A percentile compares a stretch with the other conserved stretches of the same genome.
Conservation (phyloP, 148 eudicot species). For the Vaccinium myrtillus region DNA sequence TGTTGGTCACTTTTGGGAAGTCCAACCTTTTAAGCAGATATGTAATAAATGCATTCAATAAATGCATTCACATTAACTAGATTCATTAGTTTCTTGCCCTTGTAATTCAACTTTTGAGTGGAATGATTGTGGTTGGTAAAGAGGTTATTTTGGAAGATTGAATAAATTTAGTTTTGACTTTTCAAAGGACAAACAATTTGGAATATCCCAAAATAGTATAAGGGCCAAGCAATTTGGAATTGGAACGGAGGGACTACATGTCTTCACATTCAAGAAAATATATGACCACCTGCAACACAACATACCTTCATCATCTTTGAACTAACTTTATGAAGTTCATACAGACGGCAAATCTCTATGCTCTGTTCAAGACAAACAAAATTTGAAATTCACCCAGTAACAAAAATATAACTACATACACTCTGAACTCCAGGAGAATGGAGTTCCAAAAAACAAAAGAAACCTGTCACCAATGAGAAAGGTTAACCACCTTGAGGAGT, state of each 20-base stretch:
- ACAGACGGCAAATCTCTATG: conserved; percentile 86
- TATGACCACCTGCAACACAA: neutral
- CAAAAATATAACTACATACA: neutral
- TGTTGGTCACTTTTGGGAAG: too few species aligned
- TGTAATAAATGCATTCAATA: too few species aligned
- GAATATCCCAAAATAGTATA: too few species aligned
- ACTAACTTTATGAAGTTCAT: conserved; percentile 72
- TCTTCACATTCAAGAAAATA: neutral
- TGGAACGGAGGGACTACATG: neutral
- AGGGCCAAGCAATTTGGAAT: too few species aligned
- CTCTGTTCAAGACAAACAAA: conserved; percentile 47
- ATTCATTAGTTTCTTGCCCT: too few species aligned
- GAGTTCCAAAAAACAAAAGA: neutral
- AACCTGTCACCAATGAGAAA: conserved; percentile 16
- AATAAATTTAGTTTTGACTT: too few species aligned
- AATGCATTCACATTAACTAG: too few species aligned
- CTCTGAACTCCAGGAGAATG: conserved; percentile 8
- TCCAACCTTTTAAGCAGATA: too few species aligned
- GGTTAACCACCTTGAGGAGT: conserved; percentile 60
- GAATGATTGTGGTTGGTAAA: too few species aligned
- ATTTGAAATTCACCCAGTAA: conserved; percentile 14
- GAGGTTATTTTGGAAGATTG: too few species aligned
- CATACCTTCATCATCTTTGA: conserved; percentile 85
- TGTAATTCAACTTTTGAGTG: too few species aligned
- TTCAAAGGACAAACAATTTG: too few species aligned